Evolutionary conservation across 345 rosid genomes (phyloP).

Genomic region (Euclidium syriacum): DNA sequence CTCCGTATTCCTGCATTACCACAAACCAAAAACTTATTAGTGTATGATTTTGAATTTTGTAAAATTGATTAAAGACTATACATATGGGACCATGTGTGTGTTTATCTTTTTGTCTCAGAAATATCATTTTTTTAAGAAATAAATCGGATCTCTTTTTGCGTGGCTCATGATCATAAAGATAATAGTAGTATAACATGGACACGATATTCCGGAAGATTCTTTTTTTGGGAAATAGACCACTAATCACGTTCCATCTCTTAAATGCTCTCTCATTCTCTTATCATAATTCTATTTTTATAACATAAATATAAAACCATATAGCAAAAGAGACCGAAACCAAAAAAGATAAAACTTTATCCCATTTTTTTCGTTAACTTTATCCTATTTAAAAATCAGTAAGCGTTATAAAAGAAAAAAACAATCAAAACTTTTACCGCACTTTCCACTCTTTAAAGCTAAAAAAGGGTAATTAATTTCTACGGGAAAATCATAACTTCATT

Average conservation of each 20-base stretch:
- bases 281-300: slow-evolving; percentile 2
- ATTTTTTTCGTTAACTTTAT: slow-evolving; percentile 4
- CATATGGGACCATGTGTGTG: slow-evolving; percentile 7
- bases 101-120: background rate
- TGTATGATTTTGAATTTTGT: background rate
- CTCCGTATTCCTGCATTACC: slow-evolving; percentile 52
- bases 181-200: slow-evolving; percentile 29
- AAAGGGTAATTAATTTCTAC: background rate
- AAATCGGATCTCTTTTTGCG: background rate
- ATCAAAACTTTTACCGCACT: background rate
- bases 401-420: background rate
- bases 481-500: background rate
- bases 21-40: background rate
- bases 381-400: background rate
- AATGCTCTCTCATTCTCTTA: slow-evolving; percentile 23
- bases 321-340: slow-evolving; percentile 22
- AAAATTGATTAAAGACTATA: background rate
- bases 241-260: slow-evolving; percentile 32
- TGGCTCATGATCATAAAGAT: slow-evolving; percentile 19
- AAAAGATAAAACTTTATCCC: background rate
- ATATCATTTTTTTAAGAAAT: background rate
- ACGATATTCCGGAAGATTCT: slow-evolving; percentile 25
- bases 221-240: slow-evolving; percentile 30
- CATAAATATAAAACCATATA: background rate
- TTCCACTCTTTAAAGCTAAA: slow-evolving; percentile 6